Evolutionary conservation across 768 basidiomycete species (phyloP), one percentile per base, ranked within the genome.

Genomic region (Coprinopsis cinerea): DNA sequence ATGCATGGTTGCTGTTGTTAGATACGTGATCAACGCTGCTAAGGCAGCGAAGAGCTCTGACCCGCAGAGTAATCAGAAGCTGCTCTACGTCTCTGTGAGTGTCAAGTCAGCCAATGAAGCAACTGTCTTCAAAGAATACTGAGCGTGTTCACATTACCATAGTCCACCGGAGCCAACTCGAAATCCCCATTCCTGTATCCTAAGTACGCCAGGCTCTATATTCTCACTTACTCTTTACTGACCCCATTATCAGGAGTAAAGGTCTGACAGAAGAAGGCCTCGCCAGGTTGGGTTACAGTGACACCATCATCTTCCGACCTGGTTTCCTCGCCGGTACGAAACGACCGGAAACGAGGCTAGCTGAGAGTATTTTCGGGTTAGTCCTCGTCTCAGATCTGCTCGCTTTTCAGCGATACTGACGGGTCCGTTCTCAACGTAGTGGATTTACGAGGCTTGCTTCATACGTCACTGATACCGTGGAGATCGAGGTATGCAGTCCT

Each of bases 11-110:
- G 30, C 30, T 32, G 9, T 15, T 32, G 7, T 34, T 30, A 85
- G 86, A 61, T 88, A 88, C 58, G 86, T 89, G n/a, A 62, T 89
- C 41, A 79, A 81, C 45, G 82, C 84, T 6, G 88, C 86, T 10
- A 71, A 75, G 44, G 83, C 76, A 17, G 87, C 87, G 2, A 81
- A 74, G 57, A 61, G 69, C 10, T 65, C 73, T 24, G 74, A 74
- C 42, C 65, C 74, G 11, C 43, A 53, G 18, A 66, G 70, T 47
- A 49, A 66, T 3, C 89, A 91, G 56, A 74, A 79, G 0, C 57
- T 91, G 11, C 72, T 91, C 13, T 91, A 91, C 58, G 58, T 84
- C 49, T 90, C 87, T 2, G 86, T 83, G 56, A 27, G 75, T 59
- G 36, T n/a, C n/a, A 3, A 24, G 14, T 18, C 46, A 4, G 48